Evolutionary conservation across 2,329 filamentous ascomycete genomes (phyloP).

Genomic region (Emmonsiellopsis sp.): DNA sequence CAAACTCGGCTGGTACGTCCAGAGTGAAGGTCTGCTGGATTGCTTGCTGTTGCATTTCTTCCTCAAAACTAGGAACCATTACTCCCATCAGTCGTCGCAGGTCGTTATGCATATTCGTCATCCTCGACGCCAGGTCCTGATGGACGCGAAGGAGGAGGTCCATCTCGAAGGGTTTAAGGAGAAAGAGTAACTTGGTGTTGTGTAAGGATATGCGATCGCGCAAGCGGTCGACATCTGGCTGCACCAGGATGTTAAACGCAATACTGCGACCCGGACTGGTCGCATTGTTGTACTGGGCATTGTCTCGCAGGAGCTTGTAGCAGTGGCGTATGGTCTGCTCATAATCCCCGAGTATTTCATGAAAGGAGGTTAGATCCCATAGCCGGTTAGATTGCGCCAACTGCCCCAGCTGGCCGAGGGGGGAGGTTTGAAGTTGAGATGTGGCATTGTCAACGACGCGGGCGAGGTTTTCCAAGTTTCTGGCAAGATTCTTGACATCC

Average conservation of each 20-base stretch:
- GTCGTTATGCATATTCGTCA: slow-evolving; percentile 2
- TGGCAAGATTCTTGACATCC: not conserved
- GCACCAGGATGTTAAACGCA: slow-evolving; percentile 4
- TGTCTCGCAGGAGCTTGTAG: slow-evolving; percentile 8
- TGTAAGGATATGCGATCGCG: slow-evolving; percentile 8
- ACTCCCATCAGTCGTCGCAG: slow-evolving; percentile 1
- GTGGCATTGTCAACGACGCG: not conserved
- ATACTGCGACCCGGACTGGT: slow-evolving; percentile 10
- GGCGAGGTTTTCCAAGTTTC: not conserved
- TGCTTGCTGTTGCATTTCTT: not conserved
- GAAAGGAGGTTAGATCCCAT: slow-evolving; percentile 1
- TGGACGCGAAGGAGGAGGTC: slow-evolving; percentile 1
- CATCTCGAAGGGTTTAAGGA: slow-evolving; percentile 2
- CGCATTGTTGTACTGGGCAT: slow-evolving; percentile 6
- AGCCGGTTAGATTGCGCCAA: not conserved
- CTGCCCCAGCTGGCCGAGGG: not conserved
- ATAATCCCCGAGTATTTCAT: slow-evolving; percentile 13
- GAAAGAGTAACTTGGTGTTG: slow-evolving; percentile 2
- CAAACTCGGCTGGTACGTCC: not conserved
- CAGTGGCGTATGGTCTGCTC: slow-evolving; percentile 10
- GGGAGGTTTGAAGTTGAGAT: slow-evolving; percentile 1
- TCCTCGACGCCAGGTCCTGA: not conserved
- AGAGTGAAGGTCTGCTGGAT: not conserved
- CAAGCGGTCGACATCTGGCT: slow-evolving; percentile 10
- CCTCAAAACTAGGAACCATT: slow-evolving; percentile 1